Conservation (phyloP, 371 early-diverging fungal species). For the Mycotypha africana region DNA sequence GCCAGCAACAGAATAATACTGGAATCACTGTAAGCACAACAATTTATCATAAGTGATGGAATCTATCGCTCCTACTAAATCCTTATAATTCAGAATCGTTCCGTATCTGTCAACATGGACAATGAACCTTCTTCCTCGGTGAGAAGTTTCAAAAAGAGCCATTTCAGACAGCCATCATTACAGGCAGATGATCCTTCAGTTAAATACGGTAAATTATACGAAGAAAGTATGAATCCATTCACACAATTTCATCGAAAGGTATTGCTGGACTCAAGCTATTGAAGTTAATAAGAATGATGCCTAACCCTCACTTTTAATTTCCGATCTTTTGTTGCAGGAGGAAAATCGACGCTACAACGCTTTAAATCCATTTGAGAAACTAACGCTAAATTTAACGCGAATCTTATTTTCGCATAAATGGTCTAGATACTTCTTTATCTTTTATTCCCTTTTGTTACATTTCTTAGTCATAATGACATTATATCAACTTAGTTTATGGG, state of each 20-base stretch:
- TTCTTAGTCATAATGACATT: conserved; percentile 70
- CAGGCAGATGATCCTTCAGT: conserved; percentile 43
- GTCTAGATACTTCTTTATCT: conserved; percentile 66
- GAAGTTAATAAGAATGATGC: neutral
- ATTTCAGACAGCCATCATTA: conserved; percentile 8
- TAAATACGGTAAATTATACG: conserved; percentile 77
- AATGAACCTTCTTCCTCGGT: neutral
- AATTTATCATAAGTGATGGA: conserved; percentile 17
- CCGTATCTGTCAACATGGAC: conserved; percentile 19
- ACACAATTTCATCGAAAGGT: conserved; percentile 72
- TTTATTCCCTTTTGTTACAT: conserved; percentile 72
- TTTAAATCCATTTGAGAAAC: conserved; percentile 75
- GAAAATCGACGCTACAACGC: conserved; percentile 65
- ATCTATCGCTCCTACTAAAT: neutral
- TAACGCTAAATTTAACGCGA: conserved; percentile 58
- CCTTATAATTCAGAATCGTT: conserved; percentile 7
- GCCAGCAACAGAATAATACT: conserved; percentile 15
- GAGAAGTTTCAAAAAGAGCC: conserved; percentile 11
- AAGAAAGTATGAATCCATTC: conserved; percentile 87
- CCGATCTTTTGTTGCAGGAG: conserved; percentile 46
- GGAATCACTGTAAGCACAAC: too few relatives aligned
- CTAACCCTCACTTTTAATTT: too few relatives aligned
- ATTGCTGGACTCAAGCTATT: too few relatives aligned
- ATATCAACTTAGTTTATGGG: conserved; percentile 64
- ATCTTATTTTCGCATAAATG: conserved; percentile 71